Evolutionary conservation across 192 early-diverging fungal genomes (phyloP).

Genomic region (Gaertneriomyces sp.): DNA sequence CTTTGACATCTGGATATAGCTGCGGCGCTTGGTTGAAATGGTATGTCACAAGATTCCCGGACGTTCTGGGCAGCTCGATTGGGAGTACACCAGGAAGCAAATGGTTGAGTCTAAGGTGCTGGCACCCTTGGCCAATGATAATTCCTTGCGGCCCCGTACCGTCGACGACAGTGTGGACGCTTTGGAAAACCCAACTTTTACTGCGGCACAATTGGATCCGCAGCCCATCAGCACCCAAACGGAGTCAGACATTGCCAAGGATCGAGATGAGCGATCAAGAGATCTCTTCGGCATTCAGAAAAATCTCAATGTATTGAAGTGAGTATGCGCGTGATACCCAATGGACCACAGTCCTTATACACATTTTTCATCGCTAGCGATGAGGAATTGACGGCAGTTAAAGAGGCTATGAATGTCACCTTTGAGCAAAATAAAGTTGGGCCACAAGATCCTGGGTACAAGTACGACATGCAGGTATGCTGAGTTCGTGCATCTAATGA

Average conservation of each 20-base stretch:
- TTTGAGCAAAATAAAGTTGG: slow-evolving; percentile 35
- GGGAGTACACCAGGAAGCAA: too few relatives aligned
- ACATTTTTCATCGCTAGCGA: slow-evolving; percentile 22
- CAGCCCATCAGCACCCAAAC: too few relatives aligned
- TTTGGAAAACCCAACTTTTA: too few relatives aligned
- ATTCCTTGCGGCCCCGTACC: too few relatives aligned
- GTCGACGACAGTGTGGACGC: too few relatives aligned
- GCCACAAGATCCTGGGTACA: slow-evolving; percentile 27
- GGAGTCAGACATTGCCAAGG: background rate
- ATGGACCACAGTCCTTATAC: background rate
- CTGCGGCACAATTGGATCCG: too few relatives aligned
- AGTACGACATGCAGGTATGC: slow-evolving; percentile 37
- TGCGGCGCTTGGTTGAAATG: background rate
- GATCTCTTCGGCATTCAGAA: background rate
- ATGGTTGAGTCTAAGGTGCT: too few relatives aligned
- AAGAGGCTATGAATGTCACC: slow-evolving; percentile 31
- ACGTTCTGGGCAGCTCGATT: background rate
- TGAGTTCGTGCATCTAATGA: background rate
- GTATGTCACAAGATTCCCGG: background rate
- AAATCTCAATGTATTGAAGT: background rate
- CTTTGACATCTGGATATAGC: background rate
- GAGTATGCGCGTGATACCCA: background rate
- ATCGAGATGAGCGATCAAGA: background rate
- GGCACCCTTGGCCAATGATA: too few relatives aligned
- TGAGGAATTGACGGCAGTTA: slow-evolving; percentile 24